Evolutionary conservation across 805 yeast genomes (phyloP).

Genomic region (Helenozyma baotianmanensis): DNA sequence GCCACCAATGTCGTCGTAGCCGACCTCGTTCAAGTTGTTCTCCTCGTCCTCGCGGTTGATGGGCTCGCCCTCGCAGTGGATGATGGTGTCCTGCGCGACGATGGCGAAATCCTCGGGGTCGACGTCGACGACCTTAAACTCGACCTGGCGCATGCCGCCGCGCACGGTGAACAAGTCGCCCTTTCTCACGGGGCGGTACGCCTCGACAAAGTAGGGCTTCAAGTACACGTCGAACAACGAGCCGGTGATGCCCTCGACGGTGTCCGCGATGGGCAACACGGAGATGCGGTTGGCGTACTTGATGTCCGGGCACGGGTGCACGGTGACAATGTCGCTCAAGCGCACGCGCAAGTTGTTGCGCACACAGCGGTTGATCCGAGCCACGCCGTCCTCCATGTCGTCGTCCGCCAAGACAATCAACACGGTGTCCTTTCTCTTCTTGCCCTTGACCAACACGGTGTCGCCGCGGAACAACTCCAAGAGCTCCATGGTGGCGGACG

Average conservation of each 20-base stretch:
- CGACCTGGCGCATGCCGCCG: slow-evolving; percentile 99
- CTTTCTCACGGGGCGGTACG: slow-evolving; percentile 96
- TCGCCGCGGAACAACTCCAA: slow-evolving; percentile 96
- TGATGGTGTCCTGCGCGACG: slow-evolving; percentile 96
- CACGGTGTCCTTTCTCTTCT: slow-evolving; percentile 96
- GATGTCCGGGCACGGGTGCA: slow-evolving; percentile 97
- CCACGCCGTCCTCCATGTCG: slow-evolving; percentile 93
- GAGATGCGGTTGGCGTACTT: slow-evolving; percentile 94
- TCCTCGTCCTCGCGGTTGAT: slow-evolving; percentile 98
- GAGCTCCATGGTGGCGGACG: slow-evolving; percentile 91
- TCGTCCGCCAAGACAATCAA: slow-evolving; percentile 94
- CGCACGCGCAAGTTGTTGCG: slow-evolving; percentile 93
- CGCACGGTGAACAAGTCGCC: slow-evolving; percentile 95
- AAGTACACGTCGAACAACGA: slow-evolving; percentile 92
- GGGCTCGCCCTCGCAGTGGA: slow-evolving; percentile 99
- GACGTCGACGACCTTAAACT: slow-evolving; percentile 95
- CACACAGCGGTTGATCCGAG: slow-evolving; percentile 90
- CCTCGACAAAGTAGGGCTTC: slow-evolving; percentile 98
- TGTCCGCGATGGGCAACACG: slow-evolving; percentile 94
- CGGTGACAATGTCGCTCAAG: slow-evolving; percentile 85
- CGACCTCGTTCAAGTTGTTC: slow-evolving; percentile 92
- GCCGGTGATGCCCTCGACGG: slow-evolving; percentile 97
- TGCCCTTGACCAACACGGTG: slow-evolving; percentile 94
- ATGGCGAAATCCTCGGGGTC: slow-evolving; percentile 97
- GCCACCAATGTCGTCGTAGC: slow-evolving; percentile 98